Conservation (phyloP, 106 monocot species). For the Dioscorea alata region DNA sequence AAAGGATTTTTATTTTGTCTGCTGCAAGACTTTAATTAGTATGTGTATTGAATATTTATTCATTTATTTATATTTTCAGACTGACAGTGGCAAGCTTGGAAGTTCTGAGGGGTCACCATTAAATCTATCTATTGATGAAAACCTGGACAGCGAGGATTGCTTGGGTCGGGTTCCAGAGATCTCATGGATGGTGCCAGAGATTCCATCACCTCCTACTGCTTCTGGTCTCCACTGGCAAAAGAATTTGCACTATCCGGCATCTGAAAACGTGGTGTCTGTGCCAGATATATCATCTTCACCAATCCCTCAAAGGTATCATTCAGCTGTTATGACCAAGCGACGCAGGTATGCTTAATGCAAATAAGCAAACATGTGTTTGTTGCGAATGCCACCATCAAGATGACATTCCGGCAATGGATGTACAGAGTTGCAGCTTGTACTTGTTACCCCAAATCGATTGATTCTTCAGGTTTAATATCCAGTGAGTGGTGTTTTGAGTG, state of each 20-base stretch:
- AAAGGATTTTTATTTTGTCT: no score
- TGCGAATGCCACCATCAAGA: constrained; percentile 8
- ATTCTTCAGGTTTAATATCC: no score
- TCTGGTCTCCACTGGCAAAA: constrained; percentile 74
- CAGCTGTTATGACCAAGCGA: constrained; percentile 18
- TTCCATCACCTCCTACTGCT: constrained; percentile 76
- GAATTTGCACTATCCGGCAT: constrained; percentile 15
- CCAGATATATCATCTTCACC: constrained; percentile 45
- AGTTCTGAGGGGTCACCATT: constrained; percentile 54
- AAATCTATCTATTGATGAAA: constrained; percentile 35
- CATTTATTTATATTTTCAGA: constrained; percentile 8
- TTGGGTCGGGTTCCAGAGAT: constrained; percentile 64
- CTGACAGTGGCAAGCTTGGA: constrained; percentile 38
- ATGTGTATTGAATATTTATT: neutral
- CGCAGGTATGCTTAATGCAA: neutral
- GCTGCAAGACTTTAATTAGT: no score
- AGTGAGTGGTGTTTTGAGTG: no score
- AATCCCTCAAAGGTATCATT: constrained; percentile 6
- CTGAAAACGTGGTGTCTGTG: constrained; percentile 42
- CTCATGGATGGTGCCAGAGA: constrained; percentile 59
- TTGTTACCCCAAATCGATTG: no score
- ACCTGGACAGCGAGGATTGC: constrained; percentile 33
- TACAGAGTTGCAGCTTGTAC: no score
- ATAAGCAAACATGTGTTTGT: neutral
- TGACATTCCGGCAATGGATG: neutral